Conservation (phyloP, 73 alveolate species). For the Paramecium bursaria region DNA sequence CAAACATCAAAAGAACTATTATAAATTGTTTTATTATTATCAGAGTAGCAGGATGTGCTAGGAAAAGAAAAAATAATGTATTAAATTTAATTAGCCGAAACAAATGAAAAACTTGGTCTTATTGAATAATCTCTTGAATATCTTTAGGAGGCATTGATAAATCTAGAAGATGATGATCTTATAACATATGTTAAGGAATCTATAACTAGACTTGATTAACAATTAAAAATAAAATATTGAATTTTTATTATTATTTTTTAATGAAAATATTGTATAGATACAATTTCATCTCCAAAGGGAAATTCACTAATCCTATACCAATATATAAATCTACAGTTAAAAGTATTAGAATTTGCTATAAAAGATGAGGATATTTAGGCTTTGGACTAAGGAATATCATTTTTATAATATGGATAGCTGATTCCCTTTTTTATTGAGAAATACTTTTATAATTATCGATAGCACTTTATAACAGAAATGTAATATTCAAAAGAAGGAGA, state of each 20-base stretch:
- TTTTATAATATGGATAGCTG: conserved; percentile 10
- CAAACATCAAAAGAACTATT: conserved; percentile 34
- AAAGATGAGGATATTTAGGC: background rate
- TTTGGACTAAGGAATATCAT: conserved; percentile 29
- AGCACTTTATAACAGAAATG: conserved; percentile 52
- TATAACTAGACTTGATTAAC: conserved; percentile 18
- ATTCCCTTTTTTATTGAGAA: conserved; percentile 46
- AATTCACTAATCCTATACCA: conserved; percentile 14
- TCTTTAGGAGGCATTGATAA: conserved; percentile 8
- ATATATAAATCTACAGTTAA: conserved; percentile 32
- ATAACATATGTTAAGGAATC: background rate
- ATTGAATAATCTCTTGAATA: background rate
- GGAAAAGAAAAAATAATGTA: background rate
- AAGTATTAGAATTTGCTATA: background rate
- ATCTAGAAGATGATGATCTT: background rate
- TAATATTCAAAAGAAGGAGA: conserved; percentile 27
- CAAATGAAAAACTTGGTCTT: conserved; percentile 44
- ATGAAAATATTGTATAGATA: conserved; percentile 50
- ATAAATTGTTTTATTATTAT: background rate
- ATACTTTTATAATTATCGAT: background rate
- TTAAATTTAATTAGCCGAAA: conserved; percentile 38
- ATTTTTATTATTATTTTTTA: background rate
- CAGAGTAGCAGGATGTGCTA: conserved; percentile 7
- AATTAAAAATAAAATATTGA: conserved; percentile 24
- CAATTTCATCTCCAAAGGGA: conserved; percentile 41